These are phyloP conservation scores for Penicillium waksmanii DNA, from an alignment of 495 filamentous ascomycete genomes.

Conservation along the genomic window DNA sequence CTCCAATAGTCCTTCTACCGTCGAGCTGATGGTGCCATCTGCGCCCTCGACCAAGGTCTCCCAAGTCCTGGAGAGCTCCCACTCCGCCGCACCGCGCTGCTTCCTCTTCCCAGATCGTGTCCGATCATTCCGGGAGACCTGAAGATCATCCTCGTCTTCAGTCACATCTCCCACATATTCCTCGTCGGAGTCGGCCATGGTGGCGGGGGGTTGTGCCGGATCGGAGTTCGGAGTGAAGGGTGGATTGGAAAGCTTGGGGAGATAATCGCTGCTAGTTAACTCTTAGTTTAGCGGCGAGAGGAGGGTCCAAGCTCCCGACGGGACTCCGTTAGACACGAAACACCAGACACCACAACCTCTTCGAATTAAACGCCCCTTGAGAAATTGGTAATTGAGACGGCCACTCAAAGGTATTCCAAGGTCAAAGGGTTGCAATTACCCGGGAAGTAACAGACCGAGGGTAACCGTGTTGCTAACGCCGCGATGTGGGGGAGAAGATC, in stretches of 20 bases:
- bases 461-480: constrained; percentile 30
- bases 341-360: too few species aligned
- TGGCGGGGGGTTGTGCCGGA: constrained; percentile 3
- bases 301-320: constrained; percentile 66
- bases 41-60: constrained; percentile 71
- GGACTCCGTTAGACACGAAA: constrained; percentile 26
- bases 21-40: constrained; percentile 72
- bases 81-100: constrained; percentile 60
- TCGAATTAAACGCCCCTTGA: too few species aligned
- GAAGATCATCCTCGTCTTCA: constrained; percentile 81
- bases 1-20: constrained; percentile 69
- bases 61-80: constrained; percentile 62
- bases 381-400: too few species aligned
- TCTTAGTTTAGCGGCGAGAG: constrained; percentile 52
- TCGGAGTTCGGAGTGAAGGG: background rate
- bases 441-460: constrained; percentile 17
- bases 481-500: constrained; percentile 48
- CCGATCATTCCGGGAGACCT: constrained; percentile 47
- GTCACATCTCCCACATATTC: constrained; percentile 79
- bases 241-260: background rate
- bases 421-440: background rate
- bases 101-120: constrained; percentile 49
- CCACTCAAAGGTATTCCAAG: too few species aligned
- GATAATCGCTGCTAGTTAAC: constrained; percentile 23
- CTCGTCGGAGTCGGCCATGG: constrained; percentile 67